These are phyloP conservation scores for Termitomyces sp. DNA, from an alignment of 768 basidiomycete species.

Conservation along the genomic window DNA sequence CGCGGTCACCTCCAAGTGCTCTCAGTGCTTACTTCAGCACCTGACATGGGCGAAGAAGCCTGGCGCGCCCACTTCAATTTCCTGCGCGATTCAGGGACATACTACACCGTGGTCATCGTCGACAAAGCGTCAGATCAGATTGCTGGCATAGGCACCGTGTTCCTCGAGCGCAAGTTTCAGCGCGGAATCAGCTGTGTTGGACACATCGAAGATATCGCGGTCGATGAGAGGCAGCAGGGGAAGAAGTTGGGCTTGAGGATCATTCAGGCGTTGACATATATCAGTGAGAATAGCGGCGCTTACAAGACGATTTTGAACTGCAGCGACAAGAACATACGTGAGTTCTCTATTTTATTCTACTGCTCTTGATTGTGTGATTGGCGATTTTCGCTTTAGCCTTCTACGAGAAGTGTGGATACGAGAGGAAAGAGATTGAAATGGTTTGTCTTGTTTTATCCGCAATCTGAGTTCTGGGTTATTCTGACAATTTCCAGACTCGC, in stretches of 20 bases:
- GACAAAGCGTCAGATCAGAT: conserved; percentile 69
- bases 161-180: conserved; percentile 94
- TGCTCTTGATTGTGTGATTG: background rate
- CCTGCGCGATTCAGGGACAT: conserved; percentile 55
- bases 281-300: conserved; percentile 75
- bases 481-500: conserved; percentile 38
- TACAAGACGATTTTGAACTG: conserved; percentile 99
- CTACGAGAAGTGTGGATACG: conserved; percentile 93
- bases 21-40: conserved; percentile 65
- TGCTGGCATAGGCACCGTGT: conserved; percentile 76
- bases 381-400: conserved; percentile 53
- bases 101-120: conserved; percentile 84
- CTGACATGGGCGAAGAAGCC: conserved; percentile 57
- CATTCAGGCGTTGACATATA: conserved; percentile 78
- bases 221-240: conserved; percentile 83
- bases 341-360: conserved; percentile 28
- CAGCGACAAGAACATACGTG: conserved; percentile 85
- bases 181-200: conserved; percentile 82
- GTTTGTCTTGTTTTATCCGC: conserved; percentile 31
- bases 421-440: conserved; percentile 93
- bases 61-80: conserved; percentile 69
- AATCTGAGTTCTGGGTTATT: too few species aligned
- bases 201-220: conserved; percentile 98
- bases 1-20: conserved; percentile 86
- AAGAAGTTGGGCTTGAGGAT: conserved; percentile 85